A percentile compares a stretch with the other conserved stretches of the same genome.
Evolutionary conservation across 2,329 filamentous ascomycete genomes (phyloP).

Genomic region (Penicillium sp.): DNA sequence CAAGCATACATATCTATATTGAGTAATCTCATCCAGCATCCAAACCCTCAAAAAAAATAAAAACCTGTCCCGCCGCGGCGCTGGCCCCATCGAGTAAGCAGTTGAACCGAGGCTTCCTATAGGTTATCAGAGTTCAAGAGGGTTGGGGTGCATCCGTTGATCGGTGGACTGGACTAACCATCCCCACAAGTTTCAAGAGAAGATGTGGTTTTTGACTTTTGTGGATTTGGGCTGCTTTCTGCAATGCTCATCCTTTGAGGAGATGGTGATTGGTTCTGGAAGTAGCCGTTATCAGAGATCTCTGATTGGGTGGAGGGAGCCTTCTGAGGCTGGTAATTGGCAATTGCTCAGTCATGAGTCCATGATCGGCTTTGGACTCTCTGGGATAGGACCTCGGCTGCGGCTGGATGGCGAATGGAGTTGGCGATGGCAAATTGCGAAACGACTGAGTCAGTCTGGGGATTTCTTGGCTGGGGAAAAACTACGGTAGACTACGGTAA

Average conservation of each 20-base stretch:
- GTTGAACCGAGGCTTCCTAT: background rate
- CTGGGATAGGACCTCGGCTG: background rate
- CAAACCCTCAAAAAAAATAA: background rate
- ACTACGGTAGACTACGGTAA: no score
- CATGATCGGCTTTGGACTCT: no score
- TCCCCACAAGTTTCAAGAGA: background rate
- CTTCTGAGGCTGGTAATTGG: background rate
- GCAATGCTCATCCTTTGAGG: background rate
- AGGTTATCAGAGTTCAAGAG: background rate
- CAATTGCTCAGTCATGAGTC: no score
- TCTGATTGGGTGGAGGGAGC: background rate
- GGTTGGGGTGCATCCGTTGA: slow-evolving; percentile 1
- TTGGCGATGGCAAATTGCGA: background rate
- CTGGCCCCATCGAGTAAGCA: slow-evolving; percentile 1
- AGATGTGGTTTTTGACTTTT: slow-evolving; percentile 1
- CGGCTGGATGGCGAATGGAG: background rate
- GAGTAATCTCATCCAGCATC: background rate
- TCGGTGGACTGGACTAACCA: background rate
- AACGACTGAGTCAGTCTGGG: background rate
- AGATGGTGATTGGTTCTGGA: background rate
- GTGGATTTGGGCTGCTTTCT: background rate
- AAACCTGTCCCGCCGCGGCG: background rate
- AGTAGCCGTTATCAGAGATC: background rate
- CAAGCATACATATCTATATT: background rate
- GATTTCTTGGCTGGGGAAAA: background rate